Percentiles rank a stretch among this genome's conserved stretches.
These are phyloP conservation scores for Arabidopsis lyrata DNA, from an alignment of 441 rosid species.

Conservation along the genomic window DNA sequence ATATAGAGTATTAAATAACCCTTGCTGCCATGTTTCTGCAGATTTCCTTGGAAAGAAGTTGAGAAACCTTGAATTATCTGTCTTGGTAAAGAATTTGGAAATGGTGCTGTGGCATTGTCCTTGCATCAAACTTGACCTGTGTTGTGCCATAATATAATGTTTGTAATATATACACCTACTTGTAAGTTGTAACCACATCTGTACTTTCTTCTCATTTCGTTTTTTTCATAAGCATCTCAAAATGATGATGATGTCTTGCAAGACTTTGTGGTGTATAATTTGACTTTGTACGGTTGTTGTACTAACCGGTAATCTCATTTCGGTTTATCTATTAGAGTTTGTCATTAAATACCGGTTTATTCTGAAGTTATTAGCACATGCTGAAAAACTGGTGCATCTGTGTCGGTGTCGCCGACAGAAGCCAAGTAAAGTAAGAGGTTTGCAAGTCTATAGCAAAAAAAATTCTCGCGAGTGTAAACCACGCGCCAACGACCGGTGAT, in stretches of 20 bases:
- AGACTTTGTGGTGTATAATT: constrained; percentile 15
- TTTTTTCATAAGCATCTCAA: constrained; percentile 12
- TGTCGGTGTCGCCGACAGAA: constrained; percentile 34
- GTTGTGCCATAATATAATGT: constrained; percentile 1
- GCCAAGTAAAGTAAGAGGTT: neutral
- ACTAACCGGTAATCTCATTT: constrained; percentile 1
- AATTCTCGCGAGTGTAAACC: neutral
- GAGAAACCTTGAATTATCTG: neutral
- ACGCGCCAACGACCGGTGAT: too few relatives aligned
- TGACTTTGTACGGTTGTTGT: neutral
- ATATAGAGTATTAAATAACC: neutral
- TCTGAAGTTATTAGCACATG: constrained; percentile 17
- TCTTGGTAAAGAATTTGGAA: constrained; percentile 2
- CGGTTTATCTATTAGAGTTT: neutral
- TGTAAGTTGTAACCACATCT: constrained; percentile 29
- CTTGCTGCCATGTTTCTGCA: constrained; percentile 32
- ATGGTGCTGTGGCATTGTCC: constrained; percentile 14
- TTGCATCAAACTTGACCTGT: constrained; percentile 6
- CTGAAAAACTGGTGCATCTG: neutral
- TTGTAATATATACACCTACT: neutral
- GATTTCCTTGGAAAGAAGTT: neutral
- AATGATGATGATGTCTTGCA: constrained; percentile 19
- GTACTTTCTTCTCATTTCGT: constrained; percentile 4
- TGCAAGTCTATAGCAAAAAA: too few relatives aligned
- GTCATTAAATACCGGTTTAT: neutral